Conservation (phyloP, 371 early-diverging fungal species). For the Enteropsectra breve region DNA sequence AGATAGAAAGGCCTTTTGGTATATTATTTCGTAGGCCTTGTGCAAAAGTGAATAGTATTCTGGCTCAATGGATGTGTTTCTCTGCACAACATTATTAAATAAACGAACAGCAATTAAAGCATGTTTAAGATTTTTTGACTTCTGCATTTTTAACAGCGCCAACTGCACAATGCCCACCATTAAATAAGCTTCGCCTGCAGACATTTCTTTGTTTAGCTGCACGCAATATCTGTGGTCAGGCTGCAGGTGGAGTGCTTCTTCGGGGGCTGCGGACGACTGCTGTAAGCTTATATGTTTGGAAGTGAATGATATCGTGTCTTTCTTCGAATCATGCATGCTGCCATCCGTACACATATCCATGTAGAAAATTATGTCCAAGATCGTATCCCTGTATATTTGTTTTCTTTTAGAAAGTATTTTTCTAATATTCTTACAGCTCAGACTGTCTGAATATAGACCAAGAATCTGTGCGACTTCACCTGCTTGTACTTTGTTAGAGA, state of each 20-base stretch:
- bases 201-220: not conserved
- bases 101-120: slow-evolving; percentile 15
- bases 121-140: slow-evolving; percentile 13
- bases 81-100: not conserved
- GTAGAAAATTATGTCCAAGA: slow-evolving; percentile 36
- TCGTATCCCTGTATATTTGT: not conserved
- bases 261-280: not conserved
- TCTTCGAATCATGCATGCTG: not conserved
- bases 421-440: slow-evolving; percentile 30
- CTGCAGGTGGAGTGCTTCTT: not conserved
- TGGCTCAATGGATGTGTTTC: not conserved
- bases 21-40: not conserved
- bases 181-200: slow-evolving; percentile 21
- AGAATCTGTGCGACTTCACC: slow-evolving; percentile 14
- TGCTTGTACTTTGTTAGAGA: not conserved
- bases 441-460: slow-evolving; percentile 19
- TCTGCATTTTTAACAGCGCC: slow-evolving; percentile 35
- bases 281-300: not conserved
- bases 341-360: not conserved
- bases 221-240: not conserved
- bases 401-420: slow-evolving; percentile 4
- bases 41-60: slow-evolving; percentile 1
- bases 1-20: not conserved
- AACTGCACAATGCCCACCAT: slow-evolving; percentile 41
- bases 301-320: not conserved